A percentile compares a stretch with the other conserved stretches of the same genome.
These are phyloP conservation scores for Emmonsia crescens DNA, from an alignment of 2,329 filamentous ascomycete genomes.

Conservation along the genomic window DNA sequence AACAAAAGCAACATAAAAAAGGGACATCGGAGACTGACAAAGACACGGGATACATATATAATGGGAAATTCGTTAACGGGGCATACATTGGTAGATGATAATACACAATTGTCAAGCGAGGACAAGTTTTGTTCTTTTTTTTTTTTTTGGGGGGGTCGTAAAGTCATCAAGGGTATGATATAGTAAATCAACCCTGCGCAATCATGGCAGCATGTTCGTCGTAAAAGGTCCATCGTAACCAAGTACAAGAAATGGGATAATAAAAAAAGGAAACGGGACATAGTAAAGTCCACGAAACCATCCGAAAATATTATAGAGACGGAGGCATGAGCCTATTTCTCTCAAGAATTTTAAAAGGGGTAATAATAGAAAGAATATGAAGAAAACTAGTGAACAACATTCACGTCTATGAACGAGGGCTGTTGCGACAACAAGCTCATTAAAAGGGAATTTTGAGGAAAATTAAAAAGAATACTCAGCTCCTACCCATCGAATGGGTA, in stretches of 20 bases:
- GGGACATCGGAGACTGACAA: not conserved
- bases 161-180: constrained; percentile 6
- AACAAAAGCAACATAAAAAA: not conserved
- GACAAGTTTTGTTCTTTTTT: not conserved
- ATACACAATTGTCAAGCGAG: not conserved
- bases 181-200: constrained; percentile 5
- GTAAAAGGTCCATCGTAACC: not conserved
- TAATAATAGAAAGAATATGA: not conserved
- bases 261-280: not conserved
- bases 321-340: not conserved
- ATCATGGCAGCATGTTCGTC: constrained; percentile 4
- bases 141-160: not conserved
- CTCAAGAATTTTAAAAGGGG: not conserved
- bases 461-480: not conserved
- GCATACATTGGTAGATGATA: not conserved
- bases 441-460: not conserved
- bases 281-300: not conserved
- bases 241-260: not conserved
- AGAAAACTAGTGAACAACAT: not conserved
- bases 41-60: not conserved
- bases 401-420: not conserved
- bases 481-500: not conserved
- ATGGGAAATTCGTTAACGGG: not conserved
- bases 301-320: not conserved
- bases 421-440: not conserved